Evolutionary conservation across 2,329 filamentous ascomycete genomes (phyloP).

Genomic region (Exophiala aquamarina): DNA sequence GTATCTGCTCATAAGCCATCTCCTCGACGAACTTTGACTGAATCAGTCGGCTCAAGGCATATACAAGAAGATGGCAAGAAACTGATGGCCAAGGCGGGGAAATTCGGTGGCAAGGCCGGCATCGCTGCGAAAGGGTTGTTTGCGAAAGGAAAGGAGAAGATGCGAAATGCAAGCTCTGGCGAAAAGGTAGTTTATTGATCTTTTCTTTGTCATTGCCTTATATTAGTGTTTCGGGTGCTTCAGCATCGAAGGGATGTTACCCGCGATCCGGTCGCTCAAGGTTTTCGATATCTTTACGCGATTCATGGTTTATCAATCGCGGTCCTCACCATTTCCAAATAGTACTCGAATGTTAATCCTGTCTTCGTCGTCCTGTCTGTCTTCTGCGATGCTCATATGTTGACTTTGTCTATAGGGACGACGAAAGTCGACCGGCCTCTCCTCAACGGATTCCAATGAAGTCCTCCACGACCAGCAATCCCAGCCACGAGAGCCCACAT

Average conservation of each 20-base stretch:
- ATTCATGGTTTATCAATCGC: too few relatives aligned
- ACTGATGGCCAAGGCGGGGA: conserved; percentile 77
- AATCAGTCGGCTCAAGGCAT: conserved; percentile 45
- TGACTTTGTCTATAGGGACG: conserved; percentile 27
- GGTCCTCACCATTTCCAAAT: conserved; percentile 16
- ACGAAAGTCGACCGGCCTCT: conserved; percentile 16
- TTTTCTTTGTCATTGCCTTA: conserved; percentile 31
- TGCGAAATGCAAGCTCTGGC: conserved; percentile 60
- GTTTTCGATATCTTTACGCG: too few relatives aligned
- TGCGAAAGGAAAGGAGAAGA: conserved; percentile 85
- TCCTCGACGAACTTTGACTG: conserved; percentile 17
- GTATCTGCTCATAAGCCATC: conserved; percentile 13
- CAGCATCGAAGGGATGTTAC: conserved; percentile 10
- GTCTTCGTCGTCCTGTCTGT: conserved; percentile 8
- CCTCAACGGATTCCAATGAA: conserved; percentile 15
- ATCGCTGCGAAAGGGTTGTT: conserved; percentile 89
- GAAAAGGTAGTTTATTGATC: conserved; percentile 87
- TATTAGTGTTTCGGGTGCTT: not conserved
- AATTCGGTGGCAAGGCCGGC: conserved; percentile 65
- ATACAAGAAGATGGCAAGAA: conserved; percentile 86
- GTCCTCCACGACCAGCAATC: conserved; percentile 2
- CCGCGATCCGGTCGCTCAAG: too few relatives aligned
- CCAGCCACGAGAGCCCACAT: conserved; percentile 17
- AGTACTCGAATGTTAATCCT: conserved; percentile 22
- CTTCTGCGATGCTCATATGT: conserved; percentile 2